Evolutionary conservation across 495 filamentous ascomycete genomes (phyloP).

Genomic region (Hypoxylon trugodes): DNA sequence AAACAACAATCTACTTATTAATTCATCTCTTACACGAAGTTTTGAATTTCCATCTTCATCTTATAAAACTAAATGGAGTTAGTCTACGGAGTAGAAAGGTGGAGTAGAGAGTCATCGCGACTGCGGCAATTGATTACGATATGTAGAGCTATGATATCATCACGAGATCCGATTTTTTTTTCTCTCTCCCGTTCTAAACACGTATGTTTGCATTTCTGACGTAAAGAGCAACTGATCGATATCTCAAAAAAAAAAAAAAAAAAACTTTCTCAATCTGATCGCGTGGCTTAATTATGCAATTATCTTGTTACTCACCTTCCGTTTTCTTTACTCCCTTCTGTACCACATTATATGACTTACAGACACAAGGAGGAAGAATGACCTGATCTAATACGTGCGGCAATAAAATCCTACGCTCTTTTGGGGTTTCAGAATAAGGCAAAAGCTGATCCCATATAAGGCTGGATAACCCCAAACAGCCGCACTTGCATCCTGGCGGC

Average conservation of each 20-base stretch:
- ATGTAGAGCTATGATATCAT: slow-evolving; percentile 29
- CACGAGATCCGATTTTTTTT: background rate
- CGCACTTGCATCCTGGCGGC: background rate
- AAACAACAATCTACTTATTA: background rate
- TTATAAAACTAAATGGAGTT: slow-evolving; percentile 15
- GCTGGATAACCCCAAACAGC: slow-evolving; percentile 28
- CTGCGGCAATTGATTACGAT: slow-evolving; percentile 22
- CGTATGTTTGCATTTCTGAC: slow-evolving; percentile 10
- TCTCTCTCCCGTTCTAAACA: background rate
- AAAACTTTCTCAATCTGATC: background rate
- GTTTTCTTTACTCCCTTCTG: too few species aligned
- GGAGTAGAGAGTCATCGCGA: slow-evolving; percentile 13
- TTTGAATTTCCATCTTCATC: slow-evolving; percentile 24
- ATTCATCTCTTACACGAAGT: background rate
- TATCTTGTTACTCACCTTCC: too few species aligned
- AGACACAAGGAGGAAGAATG: too few species aligned
- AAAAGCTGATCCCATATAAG: slow-evolving; percentile 33
- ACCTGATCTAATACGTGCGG: background rate
- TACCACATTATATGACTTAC: too few species aligned
- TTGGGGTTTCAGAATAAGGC: slow-evolving; percentile 22
- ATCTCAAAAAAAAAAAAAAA: background rate
- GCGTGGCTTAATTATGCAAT: too few species aligned
- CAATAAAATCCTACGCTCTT: slow-evolving; percentile 12
- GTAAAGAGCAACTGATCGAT: slow-evolving; percentile 9
- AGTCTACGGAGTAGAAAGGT: slow-evolving; percentile 14